These are phyloP conservation scores for Flaveria sonorensis DNA, from an alignment of 129 eudicot genomes.

Conservation along the genomic window DNA sequence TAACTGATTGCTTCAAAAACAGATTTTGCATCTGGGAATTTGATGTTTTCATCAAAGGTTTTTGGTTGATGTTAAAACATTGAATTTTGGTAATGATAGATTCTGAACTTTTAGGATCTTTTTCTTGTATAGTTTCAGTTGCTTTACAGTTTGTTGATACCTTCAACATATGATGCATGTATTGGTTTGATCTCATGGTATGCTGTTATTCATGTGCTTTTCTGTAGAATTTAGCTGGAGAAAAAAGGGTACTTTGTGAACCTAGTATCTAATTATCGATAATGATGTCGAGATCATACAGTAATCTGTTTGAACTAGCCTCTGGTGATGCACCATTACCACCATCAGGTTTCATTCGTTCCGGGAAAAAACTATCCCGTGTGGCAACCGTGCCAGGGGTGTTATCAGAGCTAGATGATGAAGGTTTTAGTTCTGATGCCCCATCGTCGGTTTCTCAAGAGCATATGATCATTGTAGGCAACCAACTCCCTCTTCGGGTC, in stretches of 20 bases:
- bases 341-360: conserved; percentile 49
- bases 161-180: conserved; percentile 16
- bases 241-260: conserved; percentile 17
- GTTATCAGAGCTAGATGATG: conserved; percentile 79
- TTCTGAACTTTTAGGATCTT: neutral
- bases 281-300: conserved; percentile 83
- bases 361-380: conserved; percentile 65
- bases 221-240: conserved; percentile 28
- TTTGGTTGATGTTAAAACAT: conserved; percentile 11
- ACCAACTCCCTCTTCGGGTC: conserved; percentile 84
- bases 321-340: conserved; percentile 69
- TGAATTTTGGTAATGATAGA: neutral
- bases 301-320: conserved; percentile 79
- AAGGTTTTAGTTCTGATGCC: conserved; percentile 76
- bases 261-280: conserved; percentile 18
- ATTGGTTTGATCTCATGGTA: conserved; percentile 8
- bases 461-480: conserved; percentile 85
- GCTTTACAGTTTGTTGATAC: conserved; percentile 7
- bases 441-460: conserved; percentile 81
- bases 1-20: neutral
- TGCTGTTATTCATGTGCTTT: conserved; percentile 10
- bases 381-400: conserved; percentile 86
- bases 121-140: neutral
- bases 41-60: conserved; percentile 17
- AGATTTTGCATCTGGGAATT: conserved; percentile 15